Percentiles rank a stretch among this genome's conserved stretches.
These are phyloP conservation scores for Myxozyma neglecta DNA, from an alignment of 805 yeast species.

Conservation along the genomic window DNA sequence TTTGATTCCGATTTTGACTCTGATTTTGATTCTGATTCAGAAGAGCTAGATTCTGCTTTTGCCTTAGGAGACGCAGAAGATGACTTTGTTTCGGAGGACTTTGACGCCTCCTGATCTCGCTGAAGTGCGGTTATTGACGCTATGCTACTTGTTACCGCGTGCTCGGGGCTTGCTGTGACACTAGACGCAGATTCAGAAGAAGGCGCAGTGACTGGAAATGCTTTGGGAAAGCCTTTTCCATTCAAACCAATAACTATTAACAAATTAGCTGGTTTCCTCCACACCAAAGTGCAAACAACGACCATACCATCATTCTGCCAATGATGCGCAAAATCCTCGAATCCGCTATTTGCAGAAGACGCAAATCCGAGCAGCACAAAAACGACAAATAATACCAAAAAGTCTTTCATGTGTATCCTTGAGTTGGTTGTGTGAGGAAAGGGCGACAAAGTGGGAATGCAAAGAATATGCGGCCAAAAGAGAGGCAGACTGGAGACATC, in stretches of 20 bases:
- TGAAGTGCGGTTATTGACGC: too few relatives aligned
- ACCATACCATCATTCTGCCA: conserved; percentile 6
- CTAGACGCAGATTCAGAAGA: too few relatives aligned
- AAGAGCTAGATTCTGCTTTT: too few relatives aligned
- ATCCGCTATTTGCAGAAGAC: neutral
- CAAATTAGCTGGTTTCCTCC: neutral
- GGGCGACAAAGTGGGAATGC: too few relatives aligned
- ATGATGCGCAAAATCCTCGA: conserved; percentile 4
- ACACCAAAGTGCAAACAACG: neutral
- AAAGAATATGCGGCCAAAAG: too few relatives aligned
- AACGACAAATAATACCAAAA: neutral
- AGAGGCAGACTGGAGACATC: too few relatives aligned
- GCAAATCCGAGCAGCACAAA: neutral
- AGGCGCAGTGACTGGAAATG: too few relatives aligned
- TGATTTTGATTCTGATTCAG: too few relatives aligned
- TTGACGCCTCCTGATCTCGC: too few relatives aligned
- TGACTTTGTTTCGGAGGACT: neutral
- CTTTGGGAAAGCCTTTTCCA: neutral
- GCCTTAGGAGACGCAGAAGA: neutral
- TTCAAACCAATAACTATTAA: neutral
- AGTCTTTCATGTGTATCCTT: neutral
- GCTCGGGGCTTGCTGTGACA: too few relatives aligned
- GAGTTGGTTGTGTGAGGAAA: neutral
- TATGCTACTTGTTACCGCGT: too few relatives aligned
- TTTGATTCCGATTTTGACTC: too few relatives aligned